These are phyloP conservation scores for Mortierella sp. DNA, from an alignment of 371 early-diverging fungal species.

Conservation along the genomic window DNA sequence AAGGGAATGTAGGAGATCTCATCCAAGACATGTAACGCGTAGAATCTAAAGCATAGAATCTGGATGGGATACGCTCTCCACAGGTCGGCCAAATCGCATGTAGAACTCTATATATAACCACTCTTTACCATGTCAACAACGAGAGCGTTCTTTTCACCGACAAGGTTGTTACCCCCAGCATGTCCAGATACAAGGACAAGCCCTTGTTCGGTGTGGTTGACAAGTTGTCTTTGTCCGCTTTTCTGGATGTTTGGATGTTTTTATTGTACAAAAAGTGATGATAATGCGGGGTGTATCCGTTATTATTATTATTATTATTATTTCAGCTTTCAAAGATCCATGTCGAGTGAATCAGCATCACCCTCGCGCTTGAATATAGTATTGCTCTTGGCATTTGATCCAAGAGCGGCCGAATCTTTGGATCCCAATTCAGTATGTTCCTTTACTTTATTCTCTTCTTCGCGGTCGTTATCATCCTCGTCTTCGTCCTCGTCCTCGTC, in stretches of 20 bases:
- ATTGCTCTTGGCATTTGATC: not conserved
- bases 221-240: too few species aligned
- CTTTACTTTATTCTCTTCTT: not conserved
- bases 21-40: too few species aligned
- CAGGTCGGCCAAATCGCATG: too few species aligned
- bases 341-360: conserved; percentile 38
- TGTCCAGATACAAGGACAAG: not conserved
- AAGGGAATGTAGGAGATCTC: too few species aligned
- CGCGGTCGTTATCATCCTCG: conserved; percentile 28
- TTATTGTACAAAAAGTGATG: conserved; percentile 1
- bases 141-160: too few species aligned
- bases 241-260: not conserved
- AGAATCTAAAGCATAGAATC: too few species aligned
- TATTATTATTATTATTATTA: conserved; percentile 1
- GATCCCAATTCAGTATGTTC: not conserved
- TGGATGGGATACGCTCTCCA: too few species aligned
- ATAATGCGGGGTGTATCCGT: not conserved
- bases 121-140: too few species aligned
- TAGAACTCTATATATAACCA: not conserved
- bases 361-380: conserved; percentile 10
- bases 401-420: not conserved
- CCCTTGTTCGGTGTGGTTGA: too few species aligned
- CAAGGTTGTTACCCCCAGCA: too few species aligned
- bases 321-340: conserved; percentile 31
- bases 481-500: conserved; percentile 63